Evolutionary conservation across 164 flowering plant species (phyloP), one percentile per base, ranked within the genome.

Genomic region (Akebia trifoliata): DNA sequence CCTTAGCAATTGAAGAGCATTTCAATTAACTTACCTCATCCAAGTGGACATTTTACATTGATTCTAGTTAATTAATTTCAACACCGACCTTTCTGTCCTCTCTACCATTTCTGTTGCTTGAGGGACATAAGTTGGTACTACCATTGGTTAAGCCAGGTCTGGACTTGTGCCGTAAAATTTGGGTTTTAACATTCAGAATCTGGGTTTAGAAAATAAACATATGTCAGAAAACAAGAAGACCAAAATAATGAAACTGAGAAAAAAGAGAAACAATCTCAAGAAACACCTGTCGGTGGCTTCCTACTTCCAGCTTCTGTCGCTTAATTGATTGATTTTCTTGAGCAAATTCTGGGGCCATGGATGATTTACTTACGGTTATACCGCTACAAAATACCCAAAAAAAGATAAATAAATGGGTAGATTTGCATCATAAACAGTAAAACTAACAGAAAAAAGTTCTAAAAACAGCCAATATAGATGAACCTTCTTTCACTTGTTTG

Each of bases 291-390:
- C 90, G 81, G 43, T 95, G 66, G 71, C 56, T 80, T 35, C 97
- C 97, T 34, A 74, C 93, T 0, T 90, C 99, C 59, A 90, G 74
- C 70, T 90, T 88, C 73, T 94, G 99, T 34, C 82, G 69, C 77
- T 94, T 94, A 45, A 94, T 83, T 46, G 99, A 96, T 59, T 85
- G 99, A 58, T 90, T 86, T 64, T 90, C 96, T 59, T 81, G 96
- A 26, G 75, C 80, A 20, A 88, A 59, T 59, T 67, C 79, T 20
- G 77, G 70, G 34, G 79, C 76, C 11, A 65, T 73, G 29, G 36
- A 54, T 28, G 64, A 39, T 25, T 56, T 80, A 40, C 76, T 87
- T 20, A 61, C 58, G 58, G 67, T 77, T 18, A 63, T 43, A 4
- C 65, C 73, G 52, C 86, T 83, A 56, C 34, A 45, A 53, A 50